phyloP scores from a whole-genome alignment of 1,139 yeast genomes.

The Trichomonascaceae sp. region DNA sequence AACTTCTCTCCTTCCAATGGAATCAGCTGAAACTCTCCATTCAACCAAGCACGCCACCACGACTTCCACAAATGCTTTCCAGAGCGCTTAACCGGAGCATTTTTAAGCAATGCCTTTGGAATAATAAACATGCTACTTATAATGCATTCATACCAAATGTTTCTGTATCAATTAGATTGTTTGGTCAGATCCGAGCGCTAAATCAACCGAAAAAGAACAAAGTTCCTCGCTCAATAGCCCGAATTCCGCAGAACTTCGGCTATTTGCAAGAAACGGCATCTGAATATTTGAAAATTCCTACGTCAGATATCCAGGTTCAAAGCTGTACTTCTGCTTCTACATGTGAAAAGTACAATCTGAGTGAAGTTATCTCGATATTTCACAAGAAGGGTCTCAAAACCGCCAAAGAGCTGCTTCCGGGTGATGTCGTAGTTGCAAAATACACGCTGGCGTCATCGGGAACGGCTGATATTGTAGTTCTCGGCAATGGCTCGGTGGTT shows the following conservation, averaged over 20 bases:
- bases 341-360: conserved; percentile 62
- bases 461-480: conserved; percentile 49
- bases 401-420: conserved; percentile 51
- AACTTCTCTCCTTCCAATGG: neutral
- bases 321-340: conserved; percentile 62
- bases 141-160: neutral
- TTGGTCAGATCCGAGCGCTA: neutral
- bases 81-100: neutral
- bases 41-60: neutral
- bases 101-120: neutral
- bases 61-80: neutral
- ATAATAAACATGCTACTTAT: neutral
- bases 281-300: neutral
- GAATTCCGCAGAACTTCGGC: neutral
- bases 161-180: neutral
- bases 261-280: conserved; percentile 1
- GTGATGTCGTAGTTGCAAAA: conserved; percentile 23
- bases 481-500: conserved; percentile 69
- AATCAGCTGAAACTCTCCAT: neutral
- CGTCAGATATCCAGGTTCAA: conserved; percentile 5
- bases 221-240: conserved; percentile 4
- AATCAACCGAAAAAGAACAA: neutral
- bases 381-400: conserved; percentile 35
- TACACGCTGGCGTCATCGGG: conserved; percentile 34
- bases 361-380: conserved; percentile 35